Base-by-base conservation (phyloP, 495 filamentous ascomycete species). In the Eremomyces bilateralis region DNA sequence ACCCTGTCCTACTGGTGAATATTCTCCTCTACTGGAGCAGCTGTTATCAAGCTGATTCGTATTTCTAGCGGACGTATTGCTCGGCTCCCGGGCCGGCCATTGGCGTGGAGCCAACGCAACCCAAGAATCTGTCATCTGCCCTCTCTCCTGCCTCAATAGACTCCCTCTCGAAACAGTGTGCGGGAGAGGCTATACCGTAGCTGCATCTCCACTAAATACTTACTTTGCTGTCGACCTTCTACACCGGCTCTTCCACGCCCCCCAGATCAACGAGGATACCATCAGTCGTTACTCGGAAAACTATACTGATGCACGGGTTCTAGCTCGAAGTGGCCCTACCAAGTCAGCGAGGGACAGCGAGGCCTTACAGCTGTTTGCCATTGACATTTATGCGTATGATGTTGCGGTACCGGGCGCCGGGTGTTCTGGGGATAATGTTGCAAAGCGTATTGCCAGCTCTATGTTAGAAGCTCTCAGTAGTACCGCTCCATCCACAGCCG, bases 81-180 rank as follows among this genome's bases (percentile, higher is more conserved):
- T n/a, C n/a, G n/a, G n/a, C n/a, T n/a, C n/a, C 32, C 70, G 58
- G 55, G 67, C 50, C 21, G 69, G 67, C 34, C 69, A 73, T 54
- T 69, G 61, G 63, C 61, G 69, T 20, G 67, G 67, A 38, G 38
- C 44, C 20, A 71, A 70, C 40, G 63, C 58, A 4, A 67, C 66
- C 3, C 47, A 56, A 4, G 64, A 73, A 44, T 71, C 69, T 18
- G 69, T 71, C 27, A 71, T 74, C 45, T 74, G 67, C 48, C 53
- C 57, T 5, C 51, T 64, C 11, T 70, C 66, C 15, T 72, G 59
- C 44, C 36, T 41, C 1, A 56, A 47, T 10, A 60, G 69, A 15
- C 54, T 53, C 20, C 56, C 55, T 13, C 61, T 73, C 16, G 55
- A 57, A 13, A 54, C 55, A 3, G 53, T 72, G 45, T 72, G 67